Evolutionary conservation across 768 basidiomycete species (phyloP), one percentile per base, ranked within the genome.

Genomic region (Floccularia luteovirens): DNA sequence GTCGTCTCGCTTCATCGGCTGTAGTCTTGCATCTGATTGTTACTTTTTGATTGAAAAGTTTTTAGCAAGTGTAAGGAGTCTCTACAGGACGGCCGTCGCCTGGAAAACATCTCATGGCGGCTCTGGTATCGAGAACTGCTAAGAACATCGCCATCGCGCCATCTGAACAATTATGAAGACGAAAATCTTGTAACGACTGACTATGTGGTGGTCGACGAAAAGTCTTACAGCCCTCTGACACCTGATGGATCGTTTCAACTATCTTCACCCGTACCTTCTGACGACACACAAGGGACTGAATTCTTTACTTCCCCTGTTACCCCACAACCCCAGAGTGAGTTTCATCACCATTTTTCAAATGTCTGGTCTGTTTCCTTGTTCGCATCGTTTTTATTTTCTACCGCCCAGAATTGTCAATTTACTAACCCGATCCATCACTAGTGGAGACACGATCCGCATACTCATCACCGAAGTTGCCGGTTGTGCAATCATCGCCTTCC

Each of bases 71-170:
- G 83, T 66, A 88, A 86, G 58, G 72, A 76, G 48, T 79, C 78
- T 1, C 64, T 92, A 2, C 73, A 82, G 50, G 82, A 91, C 49
- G 90, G 90, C n/a, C 70, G 67, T 4, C 63, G 90, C 21, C 71
- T 91, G 21, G 90, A 92, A 62, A 90, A 93, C 52, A 81, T 92
- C 39, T 79, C 84, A 2, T 93, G 90, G 90, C 67, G 90, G 38
- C 63, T 92, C 5, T 87, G 87, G 82, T 75, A 83, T 55, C 73
- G 78, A 47, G 76, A 84, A 45, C 64, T 83, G 52, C 56, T 68
- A 38, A 17, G 14, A 16, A 55, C 62, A 22, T 46, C 60, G 21
- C 25, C 38, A 38, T 24, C 11, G 36, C 35, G 19, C 38, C 43
- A 14, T 17, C 6, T 25, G 51, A 28, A 43, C 27, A 38, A 48